Percentiles rank a stretch among this genome's conserved stretches.
Evolutionary conservation across 331 rosid species (phyloP).

Genomic region (Quercus lobata): DNA sequence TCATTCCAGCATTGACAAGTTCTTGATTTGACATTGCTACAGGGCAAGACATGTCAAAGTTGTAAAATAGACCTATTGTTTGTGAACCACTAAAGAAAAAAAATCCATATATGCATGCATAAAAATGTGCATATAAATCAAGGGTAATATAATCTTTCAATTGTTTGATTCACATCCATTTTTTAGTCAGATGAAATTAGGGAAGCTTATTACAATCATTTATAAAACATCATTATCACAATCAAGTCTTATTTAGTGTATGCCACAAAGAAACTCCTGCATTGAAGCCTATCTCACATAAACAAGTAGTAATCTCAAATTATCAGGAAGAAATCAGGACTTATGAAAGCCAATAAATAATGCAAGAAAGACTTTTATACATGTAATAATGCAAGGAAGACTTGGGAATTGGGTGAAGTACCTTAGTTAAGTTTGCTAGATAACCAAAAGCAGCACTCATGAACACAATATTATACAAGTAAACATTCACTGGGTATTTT

Average conservation of each 20-base stretch:
- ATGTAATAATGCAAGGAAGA: too few species aligned
- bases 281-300: background rate
- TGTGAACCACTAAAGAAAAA: background rate
- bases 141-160: background rate
- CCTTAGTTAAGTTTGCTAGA: too few species aligned
- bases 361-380: background rate
- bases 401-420: too few species aligned
- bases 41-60: conserved; percentile 26
- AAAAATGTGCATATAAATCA: background rate
- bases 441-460: too few species aligned
- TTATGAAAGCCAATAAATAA: background rate
- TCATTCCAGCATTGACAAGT: conserved; percentile 75
- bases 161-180: background rate
- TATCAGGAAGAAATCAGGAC: background rate
- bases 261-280: background rate
- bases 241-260: background rate
- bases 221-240: background rate
- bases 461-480: too few species aligned
- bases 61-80: conserved; percentile 11
- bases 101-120: background rate
- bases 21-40: conserved; percentile 97
- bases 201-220: background rate
- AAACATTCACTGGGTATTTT: too few species aligned
- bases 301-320: background rate
- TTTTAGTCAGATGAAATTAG: background rate